phyloP scores from a whole-genome alignment of 441 rosid genomes.

The Corymbia calophylla region DNA sequence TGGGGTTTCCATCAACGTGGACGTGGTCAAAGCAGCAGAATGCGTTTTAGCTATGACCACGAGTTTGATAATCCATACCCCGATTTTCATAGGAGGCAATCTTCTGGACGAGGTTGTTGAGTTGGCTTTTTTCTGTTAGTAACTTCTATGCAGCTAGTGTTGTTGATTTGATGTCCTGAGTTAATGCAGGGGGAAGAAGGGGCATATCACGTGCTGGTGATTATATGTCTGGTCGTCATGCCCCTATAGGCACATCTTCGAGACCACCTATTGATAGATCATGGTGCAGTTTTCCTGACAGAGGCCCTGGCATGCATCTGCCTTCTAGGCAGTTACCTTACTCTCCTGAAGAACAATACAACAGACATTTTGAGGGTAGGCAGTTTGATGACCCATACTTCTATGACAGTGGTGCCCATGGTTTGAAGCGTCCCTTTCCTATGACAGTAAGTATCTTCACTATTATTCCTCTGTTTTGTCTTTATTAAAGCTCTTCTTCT shows the following conservation, averaged over 20 bases:
- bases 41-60: constrained; percentile 21
- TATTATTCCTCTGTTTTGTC: not conserved
- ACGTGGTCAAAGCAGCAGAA: constrained; percentile 27
- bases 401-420: constrained; percentile 32
- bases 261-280: constrained; percentile 29
- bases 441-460: constrained; percentile 23
- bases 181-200: constrained; percentile 40
- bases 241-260: constrained; percentile 23
- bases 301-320: constrained; percentile 23
- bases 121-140: not conserved
- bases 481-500: not conserved
- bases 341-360: constrained; percentile 34
- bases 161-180: not conserved
- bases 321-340: constrained; percentile 36
- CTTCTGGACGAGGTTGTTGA: constrained; percentile 21
- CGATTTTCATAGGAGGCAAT: constrained; percentile 30
- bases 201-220: constrained; percentile 38
- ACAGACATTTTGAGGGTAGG: constrained; percentile 30
- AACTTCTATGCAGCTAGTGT: not conserved
- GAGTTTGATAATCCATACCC: constrained; percentile 21
- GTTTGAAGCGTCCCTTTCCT: constrained; percentile 47
- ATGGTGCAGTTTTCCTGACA: constrained; percentile 32
- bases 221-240: constrained; percentile 24
- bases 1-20: constrained; percentile 31
- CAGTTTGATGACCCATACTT: constrained; percentile 37